phyloP scores from a whole-genome alignment of 2,329 filamentous ascomycete genomes.

The Fusarium vanettenii region DNA sequence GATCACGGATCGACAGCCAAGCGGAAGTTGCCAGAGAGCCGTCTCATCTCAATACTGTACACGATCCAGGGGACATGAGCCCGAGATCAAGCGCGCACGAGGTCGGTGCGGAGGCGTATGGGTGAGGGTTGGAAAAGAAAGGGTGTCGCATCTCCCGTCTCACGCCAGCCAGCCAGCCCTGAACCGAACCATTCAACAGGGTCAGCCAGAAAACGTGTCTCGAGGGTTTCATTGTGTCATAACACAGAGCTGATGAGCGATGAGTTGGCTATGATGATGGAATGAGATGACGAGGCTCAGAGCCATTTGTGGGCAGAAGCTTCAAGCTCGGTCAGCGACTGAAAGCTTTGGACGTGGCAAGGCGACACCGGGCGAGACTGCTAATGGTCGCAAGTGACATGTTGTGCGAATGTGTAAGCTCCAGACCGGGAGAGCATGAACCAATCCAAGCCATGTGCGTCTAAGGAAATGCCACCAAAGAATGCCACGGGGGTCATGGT shows the following conservation, averaged over 20 bases:
- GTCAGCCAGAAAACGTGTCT: slow-evolving; percentile 33
- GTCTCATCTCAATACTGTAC: neutral
- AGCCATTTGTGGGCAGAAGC: slow-evolving; percentile 9
- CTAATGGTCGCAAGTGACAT: slow-evolving; percentile 28
- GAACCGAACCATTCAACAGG: slow-evolving; percentile 32
- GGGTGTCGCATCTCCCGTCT: neutral
- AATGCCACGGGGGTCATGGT: slow-evolving; percentile 3
- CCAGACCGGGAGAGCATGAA: slow-evolving; percentile 14
- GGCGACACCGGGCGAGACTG: slow-evolving; percentile 13
- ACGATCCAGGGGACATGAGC: slow-evolving; percentile 4
- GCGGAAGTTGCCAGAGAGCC: neutral
- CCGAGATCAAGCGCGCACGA: neutral
- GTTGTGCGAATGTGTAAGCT: slow-evolving; percentile 27
- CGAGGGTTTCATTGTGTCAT: slow-evolving; percentile 32
- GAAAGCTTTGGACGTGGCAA: slow-evolving; percentile 31
- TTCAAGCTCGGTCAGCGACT: slow-evolving; percentile 32
- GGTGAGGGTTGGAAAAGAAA: neutral
- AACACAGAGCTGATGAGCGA: slow-evolving; percentile 19
- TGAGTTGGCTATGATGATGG: slow-evolving; percentile 40
- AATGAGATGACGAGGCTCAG: slow-evolving; percentile 21
- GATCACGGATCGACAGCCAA: neutral
- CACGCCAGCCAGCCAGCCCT: neutral
- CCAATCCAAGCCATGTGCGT: slow-evolving; percentile 33
- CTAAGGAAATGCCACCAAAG: slow-evolving; percentile 10
- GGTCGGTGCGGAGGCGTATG: neutral